Base-by-base conservation (phyloP, 164 flowering plant species). In the Akebia trifoliata region DNA sequence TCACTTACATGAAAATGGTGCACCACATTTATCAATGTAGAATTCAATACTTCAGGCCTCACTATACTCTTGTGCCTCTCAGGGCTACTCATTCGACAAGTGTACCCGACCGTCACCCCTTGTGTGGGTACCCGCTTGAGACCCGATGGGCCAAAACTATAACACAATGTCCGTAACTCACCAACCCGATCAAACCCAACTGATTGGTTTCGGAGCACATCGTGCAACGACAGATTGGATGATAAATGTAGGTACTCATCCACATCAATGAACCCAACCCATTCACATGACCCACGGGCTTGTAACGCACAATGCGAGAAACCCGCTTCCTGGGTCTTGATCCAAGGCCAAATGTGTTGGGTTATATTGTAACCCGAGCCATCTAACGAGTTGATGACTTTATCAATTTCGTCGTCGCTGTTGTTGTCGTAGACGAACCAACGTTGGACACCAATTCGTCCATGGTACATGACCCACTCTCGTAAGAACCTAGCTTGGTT, bases 391-490 rank as follows among this genome's bases (percentile, higher is more conserved):
- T 63, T 69, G 5, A 86, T 61, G 4, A 72, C 76, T 0, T 38
- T 20, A 0, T 67, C 73, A 0, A 78, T 67, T 17, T 60, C 77
- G 25, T 90, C 96, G 4, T 82, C 80, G 49, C 97, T 90, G 38
- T 87, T 86, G 76, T 90, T 90, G 46, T 90, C 97, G 62, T 90
- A 90, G 2, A 90, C 65, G 60, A 84, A 86, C 89, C 89, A 90
- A 0, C 86, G 75, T 11, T 80, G 57, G 2, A 90, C 96, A 4
- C 97, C 96, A 1, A 90, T 61, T 1, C 61, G 31, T 18, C 74
- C 66, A 52, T 90, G 96, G 77, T 90, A 87, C 77, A 75, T 75
- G 45, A 86, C 70, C 96, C 96, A 90, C 60, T 90, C 97, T 6
- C 53, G 58, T 40, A 90, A n/a, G 54, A 77, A 76, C 59, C 70